Evolutionary conservation across 2,329 filamentous ascomycete genomes (phyloP).

Genomic region (Epichloe sibirici): DNA sequence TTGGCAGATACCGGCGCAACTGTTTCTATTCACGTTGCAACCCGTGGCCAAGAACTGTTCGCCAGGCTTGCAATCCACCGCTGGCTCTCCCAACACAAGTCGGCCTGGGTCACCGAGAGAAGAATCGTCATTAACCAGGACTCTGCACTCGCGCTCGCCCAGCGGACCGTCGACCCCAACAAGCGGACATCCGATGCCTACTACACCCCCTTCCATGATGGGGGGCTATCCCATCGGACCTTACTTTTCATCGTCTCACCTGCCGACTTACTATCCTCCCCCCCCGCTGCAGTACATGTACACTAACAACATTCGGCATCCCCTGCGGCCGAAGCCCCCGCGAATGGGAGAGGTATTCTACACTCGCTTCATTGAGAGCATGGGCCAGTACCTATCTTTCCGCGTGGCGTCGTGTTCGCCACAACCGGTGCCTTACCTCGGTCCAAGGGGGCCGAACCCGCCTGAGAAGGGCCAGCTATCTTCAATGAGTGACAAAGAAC

Average conservation of each 20-base stretch:
- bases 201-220: constrained; percentile 16
- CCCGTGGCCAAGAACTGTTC: constrained; percentile 29
- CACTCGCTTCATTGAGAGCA: constrained; percentile 69
- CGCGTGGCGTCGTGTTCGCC: constrained; percentile 64
- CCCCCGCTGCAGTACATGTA: constrained; percentile 69
- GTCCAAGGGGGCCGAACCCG: constrained; percentile 36
- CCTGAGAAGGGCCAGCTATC: constrained; percentile 28
- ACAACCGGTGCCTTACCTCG: constrained; percentile 50
- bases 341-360: constrained; percentile 89
- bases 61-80: constrained; percentile 37
- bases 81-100: constrained; percentile 29
- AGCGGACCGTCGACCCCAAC: constrained; percentile 7
- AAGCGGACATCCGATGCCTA: constrained; percentile 19
- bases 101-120: constrained; percentile 10
- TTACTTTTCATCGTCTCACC: constrained; percentile 69
- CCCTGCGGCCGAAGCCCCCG: constrained; percentile 75
- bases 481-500: constrained; percentile 37
- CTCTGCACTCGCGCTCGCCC: constrained; percentile 7
- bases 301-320: constrained; percentile 71
- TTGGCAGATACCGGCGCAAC: constrained; percentile 80
- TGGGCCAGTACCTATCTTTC: constrained; percentile 79
- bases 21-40: constrained; percentile 78
- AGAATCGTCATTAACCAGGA: background rate
- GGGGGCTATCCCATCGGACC: constrained; percentile 44
- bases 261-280: constrained; percentile 90